phyloP scores from a whole-genome alignment of 768 basidiomycete genomes.

The Psilocybe azurescens region DNA sequence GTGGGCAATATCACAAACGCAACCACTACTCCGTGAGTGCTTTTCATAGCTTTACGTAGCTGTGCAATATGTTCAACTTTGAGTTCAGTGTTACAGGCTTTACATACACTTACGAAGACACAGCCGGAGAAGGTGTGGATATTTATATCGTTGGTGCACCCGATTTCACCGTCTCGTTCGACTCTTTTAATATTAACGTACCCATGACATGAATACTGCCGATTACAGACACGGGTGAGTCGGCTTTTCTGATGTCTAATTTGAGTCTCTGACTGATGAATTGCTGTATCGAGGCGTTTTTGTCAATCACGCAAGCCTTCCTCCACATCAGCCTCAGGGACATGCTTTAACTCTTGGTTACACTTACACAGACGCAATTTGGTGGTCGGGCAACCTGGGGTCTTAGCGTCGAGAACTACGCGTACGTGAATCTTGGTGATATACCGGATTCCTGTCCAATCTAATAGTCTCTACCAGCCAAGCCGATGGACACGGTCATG shows the following conservation, averaged over 20 bases:
- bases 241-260: background rate
- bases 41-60: background rate
- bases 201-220: background rate
- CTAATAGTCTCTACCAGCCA: background rate
- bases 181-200: background rate
- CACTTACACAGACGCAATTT: constrained; percentile 35
- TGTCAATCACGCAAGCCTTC: constrained; percentile 17
- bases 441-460: too few relatives aligned
- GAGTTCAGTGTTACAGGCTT: constrained; percentile 21
- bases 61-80: background rate
- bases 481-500: constrained; percentile 46
- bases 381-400: constrained; percentile 48
- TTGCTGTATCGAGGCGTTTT: constrained; percentile 22
- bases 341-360: too few relatives aligned
- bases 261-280: background rate
- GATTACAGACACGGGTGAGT: background rate
- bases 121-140: constrained; percentile 40
- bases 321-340: too few relatives aligned
- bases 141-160: constrained; percentile 45
- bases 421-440: background rate
- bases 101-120: constrained; percentile 33
- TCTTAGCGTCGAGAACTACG: constrained; percentile 32
- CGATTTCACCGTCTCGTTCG: background rate
- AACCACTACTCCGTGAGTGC: constrained; percentile 4
- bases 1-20: constrained; percentile 10